phyloP scores from a whole-genome alignment of 2,329 filamentous ascomycete species.

The Cladobotryum mycophilum region DNA sequence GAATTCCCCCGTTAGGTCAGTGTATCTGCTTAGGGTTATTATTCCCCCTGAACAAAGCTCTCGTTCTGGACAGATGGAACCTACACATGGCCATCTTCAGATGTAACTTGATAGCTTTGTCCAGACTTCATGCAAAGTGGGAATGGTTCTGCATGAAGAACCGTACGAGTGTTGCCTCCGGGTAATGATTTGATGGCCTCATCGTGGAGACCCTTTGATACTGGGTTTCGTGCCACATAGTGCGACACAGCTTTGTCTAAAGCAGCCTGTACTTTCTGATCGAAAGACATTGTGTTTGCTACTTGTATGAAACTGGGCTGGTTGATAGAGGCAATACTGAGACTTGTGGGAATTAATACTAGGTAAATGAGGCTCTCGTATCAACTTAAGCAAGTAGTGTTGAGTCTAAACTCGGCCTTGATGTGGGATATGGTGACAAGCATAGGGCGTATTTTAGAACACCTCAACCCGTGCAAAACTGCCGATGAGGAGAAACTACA shows the following conservation, averaged over 20 bases:
- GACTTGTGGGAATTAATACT: too few species aligned
- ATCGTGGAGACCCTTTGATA: conserved; percentile 32
- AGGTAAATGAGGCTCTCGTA: too few species aligned
- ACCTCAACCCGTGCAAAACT: too few species aligned
- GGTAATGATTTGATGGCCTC: conserved; percentile 32
- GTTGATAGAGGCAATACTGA: too few species aligned
- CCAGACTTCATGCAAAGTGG: conserved; percentile 36
- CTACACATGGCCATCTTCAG: conserved; percentile 34
- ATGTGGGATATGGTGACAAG: too few species aligned
- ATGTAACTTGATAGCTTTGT: conserved; percentile 29
- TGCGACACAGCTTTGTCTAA: conserved; percentile 27
- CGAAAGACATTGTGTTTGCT: background rate
- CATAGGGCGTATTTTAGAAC: too few species aligned
- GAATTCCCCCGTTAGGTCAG: conserved; percentile 57
- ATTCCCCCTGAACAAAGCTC: background rate
- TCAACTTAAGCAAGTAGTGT: too few species aligned
- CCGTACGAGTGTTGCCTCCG: conserved; percentile 41
- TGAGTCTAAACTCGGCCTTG: too few species aligned
- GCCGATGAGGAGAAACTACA: too few species aligned
- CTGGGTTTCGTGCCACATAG: conserved; percentile 31
- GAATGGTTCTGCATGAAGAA: conserved; percentile 39
- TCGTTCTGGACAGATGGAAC: conserved; percentile 1
- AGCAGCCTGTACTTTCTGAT: conserved; percentile 16
- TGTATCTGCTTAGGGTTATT: conserved; percentile 35
- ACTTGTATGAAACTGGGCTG: background rate